Conservation (phyloP, 805 yeast species). For the Deakozyma indianensis region DNA sequence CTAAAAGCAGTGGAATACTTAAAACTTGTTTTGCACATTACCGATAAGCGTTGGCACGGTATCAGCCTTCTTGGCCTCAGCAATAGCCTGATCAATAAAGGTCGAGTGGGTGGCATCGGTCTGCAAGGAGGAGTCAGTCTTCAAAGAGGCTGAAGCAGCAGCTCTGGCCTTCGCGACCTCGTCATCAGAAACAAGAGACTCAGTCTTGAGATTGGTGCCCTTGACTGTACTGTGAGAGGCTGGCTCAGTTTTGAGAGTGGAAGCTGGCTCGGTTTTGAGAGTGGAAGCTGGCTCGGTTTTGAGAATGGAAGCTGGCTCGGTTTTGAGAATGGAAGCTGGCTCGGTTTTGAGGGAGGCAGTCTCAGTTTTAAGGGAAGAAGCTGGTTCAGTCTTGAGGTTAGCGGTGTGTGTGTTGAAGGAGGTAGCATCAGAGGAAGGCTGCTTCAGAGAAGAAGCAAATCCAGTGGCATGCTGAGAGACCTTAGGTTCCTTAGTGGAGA, state of each 20-base stretch:
- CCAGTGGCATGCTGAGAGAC: constrained; percentile 7
- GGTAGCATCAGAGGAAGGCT: constrained; percentile 4
- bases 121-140: not conserved
- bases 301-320: constrained; percentile 1
- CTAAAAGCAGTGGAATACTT: too few species aligned
- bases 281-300: not conserved
- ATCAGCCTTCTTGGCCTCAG: constrained; percentile 12
- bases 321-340: not conserved
- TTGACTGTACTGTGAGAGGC: constrained; percentile 7
- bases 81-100: constrained; percentile 8
- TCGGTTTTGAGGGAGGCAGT: constrained; percentile 4
- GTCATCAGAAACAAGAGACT: not conserved
- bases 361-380: constrained; percentile 6
- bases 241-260: constrained; percentile 1
- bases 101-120: constrained; percentile 1
- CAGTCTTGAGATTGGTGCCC: constrained; percentile 4
- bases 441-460: constrained; percentile 2
- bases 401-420: constrained; percentile 4
- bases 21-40: constrained; percentile 11
- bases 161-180: constrained; percentile 5
- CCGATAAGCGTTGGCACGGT: constrained; percentile 21
- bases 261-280: not conserved
- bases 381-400: constrained; percentile 1
- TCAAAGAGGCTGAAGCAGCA: not conserved
- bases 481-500: constrained; percentile 6